phyloP scores from a whole-genome alignment of 345 rosid genomes.

The Hibiscus syriacus region DNA sequence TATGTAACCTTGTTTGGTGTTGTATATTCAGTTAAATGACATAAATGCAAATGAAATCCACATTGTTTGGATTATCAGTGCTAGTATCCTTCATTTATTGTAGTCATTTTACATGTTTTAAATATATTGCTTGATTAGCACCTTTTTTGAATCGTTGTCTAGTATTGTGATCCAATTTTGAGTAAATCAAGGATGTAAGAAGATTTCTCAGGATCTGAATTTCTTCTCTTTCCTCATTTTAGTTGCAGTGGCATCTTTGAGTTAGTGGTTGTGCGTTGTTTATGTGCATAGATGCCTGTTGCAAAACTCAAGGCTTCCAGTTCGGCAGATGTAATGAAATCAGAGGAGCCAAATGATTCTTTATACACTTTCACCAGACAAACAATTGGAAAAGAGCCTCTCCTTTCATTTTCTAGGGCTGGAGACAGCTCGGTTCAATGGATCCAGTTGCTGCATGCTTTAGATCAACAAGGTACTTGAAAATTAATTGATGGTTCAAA shows the following conservation, averaged over 20 bases:
- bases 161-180: background rate
- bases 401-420: constrained; percentile 55
- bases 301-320: constrained; percentile 37
- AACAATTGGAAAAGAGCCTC: constrained; percentile 67
- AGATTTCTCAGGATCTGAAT: background rate
- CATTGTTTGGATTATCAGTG: background rate
- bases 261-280: constrained; percentile 12
- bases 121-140: background rate
- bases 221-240: constrained; percentile 2
- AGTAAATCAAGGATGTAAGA: background rate
- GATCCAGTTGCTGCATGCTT: constrained; percentile 75
- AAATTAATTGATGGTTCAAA: background rate
- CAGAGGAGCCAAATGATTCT: constrained; percentile 68
- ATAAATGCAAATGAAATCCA: background rate
- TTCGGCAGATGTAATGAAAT: constrained; percentile 46
- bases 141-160: background rate
- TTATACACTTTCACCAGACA: constrained; percentile 51
- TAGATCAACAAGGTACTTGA: constrained; percentile 68
- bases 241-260: constrained; percentile 24
- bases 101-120: background rate
- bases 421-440: constrained; percentile 67
- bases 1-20: background rate
- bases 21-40: background rate
- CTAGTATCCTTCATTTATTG: background rate
- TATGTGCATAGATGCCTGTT: constrained; percentile 44